Evolutionary conservation across 371 early-diverging fungal species (phyloP), one percentile per base, ranked within the genome.

Genomic region (Globomyces sp.): DNA sequence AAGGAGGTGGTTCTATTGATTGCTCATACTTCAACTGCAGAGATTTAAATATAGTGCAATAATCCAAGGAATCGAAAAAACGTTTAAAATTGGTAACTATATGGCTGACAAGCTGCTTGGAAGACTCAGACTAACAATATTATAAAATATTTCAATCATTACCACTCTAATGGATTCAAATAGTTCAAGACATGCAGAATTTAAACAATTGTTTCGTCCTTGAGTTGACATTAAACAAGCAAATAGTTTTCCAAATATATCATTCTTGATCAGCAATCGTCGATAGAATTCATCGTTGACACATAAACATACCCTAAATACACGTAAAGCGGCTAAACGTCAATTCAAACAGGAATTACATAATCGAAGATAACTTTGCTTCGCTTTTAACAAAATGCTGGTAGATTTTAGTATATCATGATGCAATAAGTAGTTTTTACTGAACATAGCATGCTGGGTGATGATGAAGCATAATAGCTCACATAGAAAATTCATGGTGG

Each of bases 101-200:
- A 69, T 92, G 88, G n/a, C 81, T 64, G 24, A 94, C 74, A 57
- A 95, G 67, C 1, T 78, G 63, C 70, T 90, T 87, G 67, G 86
- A 90, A 68, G 89, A 87, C 84, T 85, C 57, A 34, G 67, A 37
- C 37, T 51, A 13, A 34, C 36, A 51, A n/a, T 4, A 36, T 44
- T 55, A 3, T 41, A 57, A 66, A 43, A 46, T 24, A 24, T 24
- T 24, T 24, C 58, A 10, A 61, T 47, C 39, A n/a, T 43, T 50
- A 89, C 89, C 71, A 77, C 86, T 61, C 86, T 80, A 60, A 95
- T 86, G 70, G 81, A 89, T 36, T 89, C 91, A 61, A 96, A 85
- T 43, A 96, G 72, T 64, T 94, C 94, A 49, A 93, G 78, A 66
- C 90, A 93, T 0, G 94, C 92, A 0, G 95, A 94, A 69, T 92